Percentiles rank a stretch among this genome's conserved stretches.
Conservation (phyloP, 768 basidiomycete genomes). For the Piloderma croceum region DNA sequence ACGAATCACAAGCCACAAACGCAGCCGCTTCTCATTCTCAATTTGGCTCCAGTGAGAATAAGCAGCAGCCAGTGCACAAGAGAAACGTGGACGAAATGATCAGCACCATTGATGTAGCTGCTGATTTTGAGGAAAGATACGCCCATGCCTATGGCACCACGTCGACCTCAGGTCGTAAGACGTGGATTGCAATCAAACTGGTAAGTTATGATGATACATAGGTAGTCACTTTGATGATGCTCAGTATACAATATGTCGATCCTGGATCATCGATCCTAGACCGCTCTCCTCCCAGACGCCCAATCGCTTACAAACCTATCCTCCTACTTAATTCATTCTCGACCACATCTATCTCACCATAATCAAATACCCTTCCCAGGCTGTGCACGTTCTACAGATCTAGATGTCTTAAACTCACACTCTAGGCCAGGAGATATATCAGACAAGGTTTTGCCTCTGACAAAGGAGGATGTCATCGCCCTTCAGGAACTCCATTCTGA, state of each 20-base stretch:
- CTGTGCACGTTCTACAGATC: conserved; percentile 52
- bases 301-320: conserved; percentile 59
- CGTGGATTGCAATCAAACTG: conserved; percentile 85
- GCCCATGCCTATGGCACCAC: no score
- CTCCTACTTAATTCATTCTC: conserved; percentile 43
- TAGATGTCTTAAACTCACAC: conserved; percentile 40
- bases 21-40: conserved; percentile 7
- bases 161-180: conserved; percentile 53
- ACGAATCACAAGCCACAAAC: conserved; percentile 48
- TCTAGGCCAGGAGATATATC: no score
- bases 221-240: background rate
- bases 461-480: conserved; percentile 50
- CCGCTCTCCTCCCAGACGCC: conserved; percentile 63
- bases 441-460: conserved; percentile 29
- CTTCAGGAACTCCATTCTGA: conserved; percentile 59
- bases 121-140: conserved; percentile 65
- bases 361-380: conserved; percentile 67
- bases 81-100: conserved; percentile 72
- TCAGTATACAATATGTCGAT: background rate
- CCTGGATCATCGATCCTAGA: conserved; percentile 32
- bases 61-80: conserved; percentile 41
- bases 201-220: conserved; percentile 37
- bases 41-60: conserved; percentile 11
- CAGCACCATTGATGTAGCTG: conserved; percentile 69
- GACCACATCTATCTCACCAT: conserved; percentile 26